A percentile compares a stretch with the other conserved stretches of the same genome.
Conservation (phyloP, 2,329 filamentous ascomycete species). For the Penicillium sp. region DNA sequence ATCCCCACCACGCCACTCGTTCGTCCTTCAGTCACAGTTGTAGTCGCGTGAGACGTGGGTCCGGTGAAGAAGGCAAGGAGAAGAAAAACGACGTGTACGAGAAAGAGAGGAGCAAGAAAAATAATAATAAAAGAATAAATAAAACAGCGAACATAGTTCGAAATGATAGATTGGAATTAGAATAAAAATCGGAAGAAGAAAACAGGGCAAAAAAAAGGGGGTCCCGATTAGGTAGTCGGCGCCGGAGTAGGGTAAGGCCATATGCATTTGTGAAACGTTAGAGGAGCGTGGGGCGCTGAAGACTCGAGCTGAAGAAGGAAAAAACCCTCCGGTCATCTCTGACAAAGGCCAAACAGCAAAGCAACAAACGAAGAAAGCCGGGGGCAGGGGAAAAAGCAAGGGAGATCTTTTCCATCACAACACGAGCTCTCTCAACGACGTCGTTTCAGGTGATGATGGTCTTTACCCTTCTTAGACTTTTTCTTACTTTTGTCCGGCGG, state of each 20-base stretch:
- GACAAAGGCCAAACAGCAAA: neutral
- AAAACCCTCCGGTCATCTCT: constrained; percentile 1
- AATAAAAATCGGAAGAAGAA: constrained; percentile 2
- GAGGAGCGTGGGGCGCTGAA: constrained; percentile 2
- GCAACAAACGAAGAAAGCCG: neutral
- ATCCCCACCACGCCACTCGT: too few relatives aligned
- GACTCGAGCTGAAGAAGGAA: neutral
- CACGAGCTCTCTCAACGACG: constrained; percentile 29
- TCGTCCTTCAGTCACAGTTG: too few relatives aligned
- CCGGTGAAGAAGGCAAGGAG: too few relatives aligned
- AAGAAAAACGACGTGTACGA: neutral
- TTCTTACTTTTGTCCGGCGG: constrained; percentile 54
- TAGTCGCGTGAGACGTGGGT: too few relatives aligned
- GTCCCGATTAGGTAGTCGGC: constrained; percentile 12
- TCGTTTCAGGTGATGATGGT: constrained; percentile 49
- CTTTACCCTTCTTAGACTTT: constrained; percentile 52
- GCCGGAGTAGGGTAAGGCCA: neutral
- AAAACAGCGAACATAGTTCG: neutral
- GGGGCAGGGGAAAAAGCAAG: neutral
- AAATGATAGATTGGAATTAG: neutral
- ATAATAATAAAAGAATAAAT: neutral
- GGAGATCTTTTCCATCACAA: constrained; percentile 8
- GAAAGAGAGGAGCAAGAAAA: neutral
- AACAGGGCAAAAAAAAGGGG: neutral
- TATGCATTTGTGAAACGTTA: constrained; percentile 15